phyloP scores from a whole-genome alignment of 2,329 filamentous ascomycete genomes.

The Purpureocillium takamizusanense region DNA sequence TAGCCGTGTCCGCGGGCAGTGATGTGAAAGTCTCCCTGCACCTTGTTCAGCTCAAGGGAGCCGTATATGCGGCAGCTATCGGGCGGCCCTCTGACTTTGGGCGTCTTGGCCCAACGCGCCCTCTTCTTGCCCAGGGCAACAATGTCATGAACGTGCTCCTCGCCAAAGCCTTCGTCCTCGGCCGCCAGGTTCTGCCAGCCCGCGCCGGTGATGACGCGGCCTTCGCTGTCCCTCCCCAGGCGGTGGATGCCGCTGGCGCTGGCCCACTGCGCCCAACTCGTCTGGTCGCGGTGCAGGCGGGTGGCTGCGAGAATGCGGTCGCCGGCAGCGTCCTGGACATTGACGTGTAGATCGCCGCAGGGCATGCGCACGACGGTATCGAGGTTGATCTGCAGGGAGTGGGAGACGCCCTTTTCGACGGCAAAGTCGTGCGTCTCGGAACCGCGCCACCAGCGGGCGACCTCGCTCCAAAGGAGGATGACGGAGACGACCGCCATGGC shows the following conservation, averaged over 20 bases:
- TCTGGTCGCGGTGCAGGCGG: conserved; percentile 65
- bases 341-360: conserved; percentile 83
- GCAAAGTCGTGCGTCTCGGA: conserved; percentile 81
- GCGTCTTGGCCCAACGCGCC: conserved; percentile 68
- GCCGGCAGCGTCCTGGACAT: conserved; percentile 91
- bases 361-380: conserved; percentile 88
- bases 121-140: conserved; percentile 58
- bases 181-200: conserved; percentile 37
- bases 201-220: conserved; percentile 45
- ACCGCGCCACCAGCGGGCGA: conserved; percentile 75
- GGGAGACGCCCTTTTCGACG: conserved; percentile 85
- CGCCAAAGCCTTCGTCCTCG: conserved; percentile 59
- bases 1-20: conserved; percentile 96
- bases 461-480: conserved; percentile 69
- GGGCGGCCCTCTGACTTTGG: conserved; percentile 46
- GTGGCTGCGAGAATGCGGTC: conserved; percentile 81
- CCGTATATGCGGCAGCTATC: conserved; percentile 88
- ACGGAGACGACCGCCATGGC: conserved; percentile 67
- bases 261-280: conserved; percentile 75
- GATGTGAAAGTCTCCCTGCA: conserved; percentile 97
- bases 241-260: conserved; percentile 57
- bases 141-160: conserved; percentile 89
- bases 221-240: conserved; percentile 46
- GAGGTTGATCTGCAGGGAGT: conserved; percentile 86
- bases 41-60: conserved; percentile 86